Evolutionary conservation across 305 asterid genomes (phyloP), one percentile per base, ranked within the genome.

Genomic region (Petunia hybrid): DNA sequence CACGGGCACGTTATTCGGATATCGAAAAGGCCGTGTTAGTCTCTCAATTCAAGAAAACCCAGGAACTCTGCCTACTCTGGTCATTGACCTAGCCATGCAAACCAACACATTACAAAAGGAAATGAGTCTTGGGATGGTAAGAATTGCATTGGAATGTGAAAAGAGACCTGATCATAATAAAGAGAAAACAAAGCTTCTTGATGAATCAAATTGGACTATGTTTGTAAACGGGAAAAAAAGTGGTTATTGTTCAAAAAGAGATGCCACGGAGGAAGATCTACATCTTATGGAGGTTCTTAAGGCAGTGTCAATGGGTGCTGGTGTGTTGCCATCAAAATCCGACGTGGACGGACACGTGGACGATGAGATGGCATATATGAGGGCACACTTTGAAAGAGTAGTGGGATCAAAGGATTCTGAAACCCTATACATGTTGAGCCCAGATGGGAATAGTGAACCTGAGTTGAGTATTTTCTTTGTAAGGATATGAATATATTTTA

Each of bases 381-480:
- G 98, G 60, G 99, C 98, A 0, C 89, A 89, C 82, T 95, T 95
- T 4, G 99, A 94, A 60, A 83, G 92, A n/a, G 91, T 93, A n/a
- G 92, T 94, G 9, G 97, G 97, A 13, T 92, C 97, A 0, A 91
- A 80, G 85, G 99, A 95, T 67, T 91, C 98, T 2, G 97, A 91
- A 88, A 94, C 99, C 31, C 77, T 95, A 7, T 91, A 95, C 78
- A 92, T 95, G 98, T 77, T 94, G 87, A 91, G 98, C 84, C 99
- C 98, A 1, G 97, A 92, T 40, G 95, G 94, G 12, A 91, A 89
- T 43, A 88, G 77, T 16, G 98, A 97, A 6, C 99, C 99, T 7
- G 98, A 95, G 84, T 86, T 95, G 87, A 95, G 99, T 86, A 88
- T 95, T 85, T 95, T 94, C 91, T 94, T 95, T 79, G 97, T 94